Conservation (phyloP, 2,329 filamentous ascomycete species). For the Thermothelomyces thermophilus region DNA sequence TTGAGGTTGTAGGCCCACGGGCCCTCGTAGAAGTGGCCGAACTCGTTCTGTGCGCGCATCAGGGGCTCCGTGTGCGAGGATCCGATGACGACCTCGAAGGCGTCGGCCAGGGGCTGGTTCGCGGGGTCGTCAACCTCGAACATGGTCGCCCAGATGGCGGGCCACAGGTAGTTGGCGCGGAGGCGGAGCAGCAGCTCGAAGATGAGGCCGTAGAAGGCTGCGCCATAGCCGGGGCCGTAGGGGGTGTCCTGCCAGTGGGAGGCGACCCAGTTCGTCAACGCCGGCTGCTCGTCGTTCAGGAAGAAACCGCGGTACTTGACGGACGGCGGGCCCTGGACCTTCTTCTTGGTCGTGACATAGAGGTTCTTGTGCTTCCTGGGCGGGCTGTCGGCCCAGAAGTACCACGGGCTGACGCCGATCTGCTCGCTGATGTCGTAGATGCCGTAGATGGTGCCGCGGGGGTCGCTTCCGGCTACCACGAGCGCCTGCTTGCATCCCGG, state of each 20-base stretch:
- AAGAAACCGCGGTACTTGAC: constrained; percentile 66
- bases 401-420: constrained; percentile 66
- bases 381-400: constrained; percentile 61
- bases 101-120: constrained; percentile 63
- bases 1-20: constrained; percentile 66
- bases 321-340: constrained; percentile 52
- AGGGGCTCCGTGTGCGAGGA: constrained; percentile 70
- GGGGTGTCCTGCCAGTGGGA: constrained; percentile 37
- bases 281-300: constrained; percentile 64
- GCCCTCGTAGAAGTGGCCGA: constrained; percentile 47
- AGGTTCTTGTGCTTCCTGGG: constrained; percentile 45
- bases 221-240: constrained; percentile 45
- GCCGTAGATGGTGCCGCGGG: constrained; percentile 60
- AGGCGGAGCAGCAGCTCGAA: constrained; percentile 66
- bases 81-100: constrained; percentile 67
- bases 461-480: constrained; percentile 61
- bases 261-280: constrained; percentile 58
- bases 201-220: constrained; percentile 61
- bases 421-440: constrained; percentile 67
- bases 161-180: constrained; percentile 70
- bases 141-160: constrained; percentile 58
- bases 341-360: constrained; percentile 47
- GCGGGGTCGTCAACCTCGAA: constrained; percentile 64
- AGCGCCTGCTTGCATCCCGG: constrained; percentile 51
- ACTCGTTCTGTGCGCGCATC: constrained; percentile 55